phyloP scores from a whole-genome alignment of 208 protist genomes.

The Leishmania lainsoni region DNA sequence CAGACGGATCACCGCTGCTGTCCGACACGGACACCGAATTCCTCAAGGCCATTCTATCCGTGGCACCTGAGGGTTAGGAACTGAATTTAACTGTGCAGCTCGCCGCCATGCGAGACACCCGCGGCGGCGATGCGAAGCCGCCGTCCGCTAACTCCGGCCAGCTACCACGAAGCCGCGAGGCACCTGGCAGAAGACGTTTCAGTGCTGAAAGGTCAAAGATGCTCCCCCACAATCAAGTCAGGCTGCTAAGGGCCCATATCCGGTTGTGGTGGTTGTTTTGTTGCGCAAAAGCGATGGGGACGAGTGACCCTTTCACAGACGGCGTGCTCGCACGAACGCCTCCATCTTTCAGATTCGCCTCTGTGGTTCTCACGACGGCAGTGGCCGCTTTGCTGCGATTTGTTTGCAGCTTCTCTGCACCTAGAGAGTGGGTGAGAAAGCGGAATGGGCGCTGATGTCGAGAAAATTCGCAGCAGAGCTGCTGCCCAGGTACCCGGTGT shows the following conservation, averaged over 20 bases:
- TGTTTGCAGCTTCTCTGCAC: not conserved
- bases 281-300: not conserved
- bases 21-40: not conserved
- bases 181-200: not conserved
- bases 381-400: not conserved
- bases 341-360: not conserved
- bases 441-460: not conserved
- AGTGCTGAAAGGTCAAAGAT: not conserved
- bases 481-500: not conserved
- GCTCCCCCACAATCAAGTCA: not conserved
- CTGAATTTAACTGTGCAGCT: not conserved
- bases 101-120: not conserved
- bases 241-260: too few species aligned
- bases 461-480: not conserved
- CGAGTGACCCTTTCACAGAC: not conserved
- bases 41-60: not conserved
- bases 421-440: not conserved
- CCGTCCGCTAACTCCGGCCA: not conserved
- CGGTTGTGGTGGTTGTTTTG: not conserved
- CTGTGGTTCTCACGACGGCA: not conserved
- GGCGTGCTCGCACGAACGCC: not conserved
- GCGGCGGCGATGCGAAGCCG: not conserved
- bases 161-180: not conserved
- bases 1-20: not conserved
- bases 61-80: not conserved